A percentile compares a stretch with the other conserved stretches of the same genome.
Evolutionary conservation across 2,329 filamentous ascomycete genomes (phyloP).

Genomic region (Pseudocercospora musae): DNA sequence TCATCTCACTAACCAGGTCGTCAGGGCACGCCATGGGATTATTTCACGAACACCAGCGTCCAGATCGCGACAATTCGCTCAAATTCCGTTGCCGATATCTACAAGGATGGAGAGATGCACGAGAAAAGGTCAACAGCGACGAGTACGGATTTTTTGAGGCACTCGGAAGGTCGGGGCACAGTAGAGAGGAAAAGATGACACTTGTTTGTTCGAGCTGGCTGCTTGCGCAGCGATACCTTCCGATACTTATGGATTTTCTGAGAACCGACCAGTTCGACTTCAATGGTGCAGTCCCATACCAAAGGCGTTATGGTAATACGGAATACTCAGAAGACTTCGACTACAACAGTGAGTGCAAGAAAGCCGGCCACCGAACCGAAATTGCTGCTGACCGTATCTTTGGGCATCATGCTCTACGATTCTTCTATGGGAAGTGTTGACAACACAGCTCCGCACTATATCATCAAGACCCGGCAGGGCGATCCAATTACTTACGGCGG

Average conservation of each 20-base stretch:
- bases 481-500: conserved; percentile 5
- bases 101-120: conserved; percentile 6
- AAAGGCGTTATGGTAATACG: background rate
- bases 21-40: conserved; percentile 21
- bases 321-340: conserved; percentile 9
- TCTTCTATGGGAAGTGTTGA: background rate
- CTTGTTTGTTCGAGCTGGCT: background rate
- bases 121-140: background rate
- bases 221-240: background rate
- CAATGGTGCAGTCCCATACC: background rate
- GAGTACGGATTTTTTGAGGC: conserved; percentile 3
- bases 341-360: conserved; percentile 1
- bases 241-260: background rate
- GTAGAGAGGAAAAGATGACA: background rate
- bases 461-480: conserved; percentile 1
- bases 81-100: conserved; percentile 9
- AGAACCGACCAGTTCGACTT: background rate
- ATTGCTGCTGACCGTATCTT: background rate
- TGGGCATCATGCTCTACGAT: conserved; percentile 14
- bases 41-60: conserved; percentile 19
- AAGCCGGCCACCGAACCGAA: no score
- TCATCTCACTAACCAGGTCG: background rate
- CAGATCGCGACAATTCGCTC: conserved; percentile 17
- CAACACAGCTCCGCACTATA: background rate
- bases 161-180: background rate